Evolutionary conservation across 1,284 basidiomycete species (phyloP), one percentile per base, ranked within the genome.

Genomic region (Ceraceosorus guamensis): DNA sequence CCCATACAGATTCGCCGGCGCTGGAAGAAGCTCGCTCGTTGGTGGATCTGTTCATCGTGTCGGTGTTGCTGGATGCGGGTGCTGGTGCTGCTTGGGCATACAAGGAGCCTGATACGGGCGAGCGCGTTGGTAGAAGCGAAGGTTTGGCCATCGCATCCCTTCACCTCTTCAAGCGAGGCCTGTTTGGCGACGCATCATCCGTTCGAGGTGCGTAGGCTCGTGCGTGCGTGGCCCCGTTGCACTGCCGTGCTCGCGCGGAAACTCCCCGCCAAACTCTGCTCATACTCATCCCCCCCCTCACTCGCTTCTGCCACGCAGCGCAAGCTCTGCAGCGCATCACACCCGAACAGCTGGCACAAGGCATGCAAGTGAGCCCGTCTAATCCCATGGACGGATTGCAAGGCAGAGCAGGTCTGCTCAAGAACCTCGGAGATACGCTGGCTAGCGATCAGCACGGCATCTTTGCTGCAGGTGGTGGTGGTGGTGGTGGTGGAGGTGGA

Each of bases 321-420:
- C 80, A 79, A 18, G 91, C 85, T 2, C 80, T 96, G 41, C 80
- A 83, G 34, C 78, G 79, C 33, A 79, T 95, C 47, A 87, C 85
- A 0, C 73, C 82, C 0, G 81, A 85, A 48, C 81, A 79, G 53
- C 81, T 87, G 18, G 83, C 85, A 3, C 71, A 80, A 44, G 86
- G 85, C 6, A 85, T 97, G 82, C 92, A 97, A 79, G 90, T 91
- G 13, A 62, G 70, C 46, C 82, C 80, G 24, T 39, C 79, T 0
- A 97, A 97, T 73, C 87, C 88, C 0, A 89, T 97, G 85, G 85
- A 88, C 13, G 92, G 91, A 4, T 81, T 96, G 16, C 86, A 91
- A 64, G 92, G 93, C 1, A 84, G 93, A 31, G 81, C 88, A 0
- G 81, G 83, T 1, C 82, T 97, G 1, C 61, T 71, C 7, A 51